Conservation (phyloP, 805 yeast genomes). For the Cyberlindnera misumaiensis region DNA sequence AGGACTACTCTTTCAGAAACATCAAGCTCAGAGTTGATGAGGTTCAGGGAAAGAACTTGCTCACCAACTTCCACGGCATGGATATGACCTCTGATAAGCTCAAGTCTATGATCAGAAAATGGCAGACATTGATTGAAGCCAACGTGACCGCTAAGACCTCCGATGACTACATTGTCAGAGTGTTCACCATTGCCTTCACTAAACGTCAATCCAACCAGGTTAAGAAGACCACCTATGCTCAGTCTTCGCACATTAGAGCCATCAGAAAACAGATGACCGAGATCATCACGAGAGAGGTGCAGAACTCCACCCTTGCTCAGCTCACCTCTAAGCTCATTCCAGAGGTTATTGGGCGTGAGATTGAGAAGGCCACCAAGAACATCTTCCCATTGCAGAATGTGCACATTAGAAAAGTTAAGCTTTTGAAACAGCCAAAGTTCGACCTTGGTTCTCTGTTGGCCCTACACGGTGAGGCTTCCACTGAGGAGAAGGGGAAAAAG, state of each 20-base stretch:
- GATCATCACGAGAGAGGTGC: conserved; percentile 93
- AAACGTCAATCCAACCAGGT: conserved; percentile 95
- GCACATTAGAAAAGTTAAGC: conserved; percentile 97
- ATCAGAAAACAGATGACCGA: conserved; percentile 90
- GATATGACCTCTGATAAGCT: conserved; percentile 97
- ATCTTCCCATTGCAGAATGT: conserved; percentile 98
- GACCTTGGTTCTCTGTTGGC: conserved; percentile 94
- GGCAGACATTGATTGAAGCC: conserved; percentile 98
- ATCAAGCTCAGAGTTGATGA: conserved; percentile 96
- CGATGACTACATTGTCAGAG: conserved; percentile 94
- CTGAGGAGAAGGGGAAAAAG: conserved; percentile 97
- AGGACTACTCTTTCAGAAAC: conserved; percentile 98
- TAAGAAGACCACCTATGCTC: conserved; percentile 97
- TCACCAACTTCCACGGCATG: conserved; percentile 99
- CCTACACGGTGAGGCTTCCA: conserved; percentile 92
- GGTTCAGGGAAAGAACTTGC: conserved; percentile 97
- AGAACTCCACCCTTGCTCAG: conserved; percentile 92
- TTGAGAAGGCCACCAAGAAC: conserved; percentile 90
- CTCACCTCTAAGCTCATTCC: conserved; percentile 96
- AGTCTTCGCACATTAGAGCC: conserved; percentile 85
- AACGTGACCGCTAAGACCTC: conserved; percentile 97
- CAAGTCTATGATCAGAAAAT: conserved; percentile 96
- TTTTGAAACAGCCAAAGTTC: conserved; percentile 97
- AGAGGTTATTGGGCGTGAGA: conserved; percentile 98
- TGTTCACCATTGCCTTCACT: conserved; percentile 97